Evolutionary conservation across 1,139 yeast genomes (phyloP), one percentile per base, ranked within the genome.

Genomic region (Fermentozyma sake): DNA sequence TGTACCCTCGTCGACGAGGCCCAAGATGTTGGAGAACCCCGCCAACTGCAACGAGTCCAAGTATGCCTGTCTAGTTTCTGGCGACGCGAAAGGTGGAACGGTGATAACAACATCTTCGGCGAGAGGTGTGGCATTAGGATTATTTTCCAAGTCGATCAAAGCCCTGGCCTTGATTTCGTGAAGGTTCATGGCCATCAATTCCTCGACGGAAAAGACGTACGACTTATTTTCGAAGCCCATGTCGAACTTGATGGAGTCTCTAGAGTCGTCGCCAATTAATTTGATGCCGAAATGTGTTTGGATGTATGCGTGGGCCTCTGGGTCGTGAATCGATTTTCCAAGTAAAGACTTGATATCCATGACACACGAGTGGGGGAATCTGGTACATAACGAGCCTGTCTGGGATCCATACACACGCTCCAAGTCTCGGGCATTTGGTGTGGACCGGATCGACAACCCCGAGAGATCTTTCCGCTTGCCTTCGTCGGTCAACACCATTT

Each of bases 381-480:
- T 67, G 4, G 89, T 69, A 35, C 83, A 75, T 26, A 82, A 62
- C 1, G 85, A 71, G 11, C 77, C 70, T 1, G 91, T 85, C 12
- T 79, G 74, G 2, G 86, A 73, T 4, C 97, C 97, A 50, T 80
- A 89, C 1, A 76, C 61, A 39, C 97, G 69, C 47, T 82, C 93
- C 13, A 81, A 42, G 19, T 70, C 80, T 7, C 49, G 40, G 8
- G 61, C 44, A 5, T 59, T 55, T 6, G 6, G 6, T 10, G 5
- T 13, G 5, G 44, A 33, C 39, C 82, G 73, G 37, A 89, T 68
- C 1, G 84, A 79, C 16, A 91, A 46, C 1, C 94, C 96, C 2
- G 89, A 72, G 8, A 78, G 64, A 46, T 91, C 97, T 52, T 91
- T 91, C 34, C 98, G 70, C 54, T 87, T 86, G 6, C 96, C 84